Evolutionary conservation across 148 eudicot species (phyloP), one percentile per base, ranked within the genome.

Genomic region (Dianthus caryophyllus): DNA sequence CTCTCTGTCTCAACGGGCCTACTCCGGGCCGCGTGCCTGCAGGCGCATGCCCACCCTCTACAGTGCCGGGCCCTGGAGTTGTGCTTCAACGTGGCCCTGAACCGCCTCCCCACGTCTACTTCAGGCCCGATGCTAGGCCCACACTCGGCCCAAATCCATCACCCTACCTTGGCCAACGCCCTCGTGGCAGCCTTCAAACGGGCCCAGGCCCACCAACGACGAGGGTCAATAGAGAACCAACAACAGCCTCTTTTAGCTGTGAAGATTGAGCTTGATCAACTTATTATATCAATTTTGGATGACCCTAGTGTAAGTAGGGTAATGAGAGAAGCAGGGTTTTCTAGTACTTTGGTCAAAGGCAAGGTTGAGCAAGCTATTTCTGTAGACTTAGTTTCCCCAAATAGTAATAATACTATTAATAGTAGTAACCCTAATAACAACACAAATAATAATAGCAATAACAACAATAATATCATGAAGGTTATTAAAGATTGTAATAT

Each of bases 261-360:
- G 12, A 89, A 89, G 70, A 83, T 93, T 24, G 95, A 87, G 78
- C 76, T 89, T 3, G 89, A 93, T 60, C 96, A 89, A 77, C 96
- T 93, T 30, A 80, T 93, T 0, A 81, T 93, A 12, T 93, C 96
- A 0, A 89, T 93, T 13, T 69, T 93, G 2, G 98, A 93, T 74
- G 98, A 93, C 39, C 98, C 98, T n/a, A 93, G 98, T 69, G 96
- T 93, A 0, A 93, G 98, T 68, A 74, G 98, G 64, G 95, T 93
- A 46, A 87, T 93, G 96, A 78, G 82, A 14, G 98, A 93, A 72
- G 98, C 96, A 9, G 88, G 95, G 13, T 87, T 93, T 59, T 93
- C 91, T 3, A 93, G 96, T 21, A 78, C 95, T 24, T 76, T 83
- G 50, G 96, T 93, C 36, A 93, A 89, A 73, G 79, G 26, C 39